Evolutionary conservation across 225 moss, liverwort and hornwort genomes (phyloP).

Genomic region (Antitrichia curtipendula): DNA sequence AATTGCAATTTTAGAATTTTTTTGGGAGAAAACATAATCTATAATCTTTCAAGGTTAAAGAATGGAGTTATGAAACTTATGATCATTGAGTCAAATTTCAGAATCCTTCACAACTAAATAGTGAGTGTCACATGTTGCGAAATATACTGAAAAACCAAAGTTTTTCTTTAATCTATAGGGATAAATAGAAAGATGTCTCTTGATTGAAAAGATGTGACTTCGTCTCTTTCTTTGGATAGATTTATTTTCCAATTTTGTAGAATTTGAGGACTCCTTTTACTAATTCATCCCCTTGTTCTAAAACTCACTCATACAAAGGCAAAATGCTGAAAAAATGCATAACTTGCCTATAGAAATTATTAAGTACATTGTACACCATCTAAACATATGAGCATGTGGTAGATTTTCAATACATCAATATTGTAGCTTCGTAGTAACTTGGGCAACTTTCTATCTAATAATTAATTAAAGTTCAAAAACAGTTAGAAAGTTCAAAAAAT

Average conservation of each 20-base stretch:
- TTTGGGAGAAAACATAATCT: neutral
- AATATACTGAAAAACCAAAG: neutral
- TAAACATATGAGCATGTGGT: neutral
- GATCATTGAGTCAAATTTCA: neutral
- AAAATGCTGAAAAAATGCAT: neutral
- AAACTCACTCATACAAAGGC: rapidly evolving
- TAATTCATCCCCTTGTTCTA: neutral
- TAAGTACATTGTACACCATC: neutral
- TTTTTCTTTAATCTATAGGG: neutral
- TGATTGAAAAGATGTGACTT: neutral
- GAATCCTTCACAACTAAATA: neutral
- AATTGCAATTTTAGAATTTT: neutral
- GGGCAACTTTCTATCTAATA: too few relatives aligned
- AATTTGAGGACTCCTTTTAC: rapidly evolving
- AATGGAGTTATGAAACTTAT: neutral
- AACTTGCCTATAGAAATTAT: neutral
- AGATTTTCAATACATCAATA: neutral
- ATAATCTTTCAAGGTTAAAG: neutral
- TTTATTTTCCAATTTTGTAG: neutral
- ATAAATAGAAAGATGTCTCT: neutral
- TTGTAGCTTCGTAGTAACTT: too few relatives aligned
- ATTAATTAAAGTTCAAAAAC: too few relatives aligned
- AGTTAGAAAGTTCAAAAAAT: too few relatives aligned
- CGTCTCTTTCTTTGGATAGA: neutral
- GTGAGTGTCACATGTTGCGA: neutral